A percentile compares a stretch with the other conserved stretches of the same genome.
These are phyloP conservation scores for Solanum ossicruentum DNA, from an alignment of 257 asterid species.

Conservation along the genomic window DNA sequence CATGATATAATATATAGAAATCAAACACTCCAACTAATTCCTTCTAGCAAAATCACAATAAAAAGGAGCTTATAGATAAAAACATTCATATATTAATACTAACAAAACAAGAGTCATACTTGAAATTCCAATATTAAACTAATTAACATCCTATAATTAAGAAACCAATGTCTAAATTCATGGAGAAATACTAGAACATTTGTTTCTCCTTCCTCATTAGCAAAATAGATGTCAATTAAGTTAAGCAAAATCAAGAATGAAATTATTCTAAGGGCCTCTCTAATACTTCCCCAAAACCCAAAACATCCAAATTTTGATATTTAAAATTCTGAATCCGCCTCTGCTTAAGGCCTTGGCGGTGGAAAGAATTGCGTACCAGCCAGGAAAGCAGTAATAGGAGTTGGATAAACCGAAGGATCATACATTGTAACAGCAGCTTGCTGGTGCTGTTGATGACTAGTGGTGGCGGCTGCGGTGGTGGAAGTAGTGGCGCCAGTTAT, in stretches of 20 bases:
- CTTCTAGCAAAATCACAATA: neutral
- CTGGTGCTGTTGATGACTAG: neutral
- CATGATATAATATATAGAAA: neutral
- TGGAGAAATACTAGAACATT: neutral
- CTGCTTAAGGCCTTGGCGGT: conserved; percentile 49
- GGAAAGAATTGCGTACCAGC: conserved; percentile 87
- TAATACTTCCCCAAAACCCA: neutral
- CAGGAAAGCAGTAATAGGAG: conserved; percentile 48
- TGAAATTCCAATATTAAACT: conserved; percentile 17
- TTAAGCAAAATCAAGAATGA: neutral
- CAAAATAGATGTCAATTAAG: neutral
- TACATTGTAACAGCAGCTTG: conserved; percentile 17
- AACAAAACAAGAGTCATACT: conserved; percentile 10
- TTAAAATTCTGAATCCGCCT: neutral
- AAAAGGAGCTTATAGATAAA: neutral
- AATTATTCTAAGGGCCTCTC: neutral
- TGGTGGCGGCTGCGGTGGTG: conserved; percentile 3
- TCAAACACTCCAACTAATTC: neutral
- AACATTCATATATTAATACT: neutral
- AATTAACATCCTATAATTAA: neutral
- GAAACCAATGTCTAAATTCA: neutral
- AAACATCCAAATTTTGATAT: neutral
- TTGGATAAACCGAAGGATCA: conserved; percentile 49
- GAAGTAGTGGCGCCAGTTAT: conserved; percentile 8
- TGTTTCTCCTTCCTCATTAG: neutral